Evolutionary conservation across 139 green algal species (phyloP).

Genomic region (Chlamydomonas sp.): DNA sequence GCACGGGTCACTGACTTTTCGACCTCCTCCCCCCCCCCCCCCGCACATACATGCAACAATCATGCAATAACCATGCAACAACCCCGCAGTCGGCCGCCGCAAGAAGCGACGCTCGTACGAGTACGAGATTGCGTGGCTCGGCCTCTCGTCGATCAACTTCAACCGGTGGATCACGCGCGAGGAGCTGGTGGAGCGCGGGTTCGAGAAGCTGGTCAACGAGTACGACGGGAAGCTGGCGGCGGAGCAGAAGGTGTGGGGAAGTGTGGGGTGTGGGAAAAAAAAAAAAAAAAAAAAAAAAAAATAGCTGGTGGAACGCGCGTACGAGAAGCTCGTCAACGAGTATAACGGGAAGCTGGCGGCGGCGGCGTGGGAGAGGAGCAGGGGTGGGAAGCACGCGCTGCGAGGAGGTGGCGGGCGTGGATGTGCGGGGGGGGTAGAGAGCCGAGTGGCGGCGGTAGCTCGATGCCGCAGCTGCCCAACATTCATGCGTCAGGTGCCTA

Average conservation of each 20-base stretch:
- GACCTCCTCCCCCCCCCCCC: no score
- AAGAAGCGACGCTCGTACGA: constrained; percentile 64
- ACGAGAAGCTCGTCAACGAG: constrained; percentile 77
- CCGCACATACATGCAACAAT: no score
- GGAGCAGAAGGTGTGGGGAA: constrained; percentile 25
- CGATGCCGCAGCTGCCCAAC: no score
- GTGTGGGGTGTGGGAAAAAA: no score
- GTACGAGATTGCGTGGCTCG: constrained; percentile 28
- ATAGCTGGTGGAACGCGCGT: constrained; percentile 80
- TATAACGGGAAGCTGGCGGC: constrained; percentile 60
- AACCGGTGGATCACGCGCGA: constrained; percentile 25
- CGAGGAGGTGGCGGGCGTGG: no score
- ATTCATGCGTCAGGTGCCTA: no score
- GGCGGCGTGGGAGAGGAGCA: constrained; percentile 12
- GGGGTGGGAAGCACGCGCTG: no score
- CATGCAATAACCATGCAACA: no score
- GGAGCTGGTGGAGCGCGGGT: constrained; percentile 78
- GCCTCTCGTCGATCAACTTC: constrained; percentile 34
- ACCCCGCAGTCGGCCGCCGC: constrained; percentile 38
- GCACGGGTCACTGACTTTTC: no score
- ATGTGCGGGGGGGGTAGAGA: no score
- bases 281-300: no score
- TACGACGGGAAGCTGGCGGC: constrained; percentile 60
- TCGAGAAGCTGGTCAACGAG: constrained; percentile 77
- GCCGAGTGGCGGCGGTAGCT: no score